These are phyloP conservation scores for Skeletonema grethae DNA, from an alignment of 108 stramenopile species.

Conservation along the genomic window DNA sequence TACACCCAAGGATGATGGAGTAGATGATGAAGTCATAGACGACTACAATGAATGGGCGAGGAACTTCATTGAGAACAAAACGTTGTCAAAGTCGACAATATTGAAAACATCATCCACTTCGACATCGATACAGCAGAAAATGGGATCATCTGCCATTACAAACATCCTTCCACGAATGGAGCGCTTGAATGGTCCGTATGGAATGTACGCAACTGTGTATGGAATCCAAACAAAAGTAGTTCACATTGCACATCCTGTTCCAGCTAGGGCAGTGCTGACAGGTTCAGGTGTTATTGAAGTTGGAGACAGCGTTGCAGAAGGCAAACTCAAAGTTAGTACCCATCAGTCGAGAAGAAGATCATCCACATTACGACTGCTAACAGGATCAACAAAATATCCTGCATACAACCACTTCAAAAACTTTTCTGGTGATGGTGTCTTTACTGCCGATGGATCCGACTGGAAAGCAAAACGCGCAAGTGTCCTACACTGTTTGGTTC, in stretches of 20 bases:
- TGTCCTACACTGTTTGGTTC: slow-evolving; percentile 76
- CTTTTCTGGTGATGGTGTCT: slow-evolving; percentile 91
- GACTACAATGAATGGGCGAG: slow-evolving; percentile 33
- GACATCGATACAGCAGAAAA: slow-evolving; percentile 58
- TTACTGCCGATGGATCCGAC: slow-evolving; percentile 88
- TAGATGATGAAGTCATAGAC: slow-evolving; percentile 13
- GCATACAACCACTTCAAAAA: slow-evolving; percentile 93
- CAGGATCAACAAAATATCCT: slow-evolving; percentile 80
- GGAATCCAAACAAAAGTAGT: slow-evolving; percentile 81
- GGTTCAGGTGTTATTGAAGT: slow-evolving; percentile 24
- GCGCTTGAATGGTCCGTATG: slow-evolving; percentile 83
- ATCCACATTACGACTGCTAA: slow-evolving; percentile 21
- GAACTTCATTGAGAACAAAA: slow-evolving; percentile 7
- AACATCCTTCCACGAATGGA: slow-evolving; percentile 89
- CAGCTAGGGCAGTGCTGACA: slow-evolving; percentile 66
- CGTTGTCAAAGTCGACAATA: not conserved
- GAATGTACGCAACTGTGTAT: slow-evolving; percentile 94
- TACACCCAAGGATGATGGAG: slow-evolving; percentile 30
- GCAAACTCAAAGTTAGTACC: not conserved
- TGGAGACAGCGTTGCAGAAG: not conserved
- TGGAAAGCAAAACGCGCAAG: slow-evolving; percentile 90
- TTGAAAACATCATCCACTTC: slow-evolving; percentile 42
- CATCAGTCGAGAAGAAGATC: slow-evolving; percentile 5
- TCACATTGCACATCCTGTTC: slow-evolving; percentile 90
- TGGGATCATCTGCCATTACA: slow-evolving; percentile 75